phyloP scores from a whole-genome alignment of 2,329 filamentous ascomycete species.

The Colletotrichum ledebouriae region DNA sequence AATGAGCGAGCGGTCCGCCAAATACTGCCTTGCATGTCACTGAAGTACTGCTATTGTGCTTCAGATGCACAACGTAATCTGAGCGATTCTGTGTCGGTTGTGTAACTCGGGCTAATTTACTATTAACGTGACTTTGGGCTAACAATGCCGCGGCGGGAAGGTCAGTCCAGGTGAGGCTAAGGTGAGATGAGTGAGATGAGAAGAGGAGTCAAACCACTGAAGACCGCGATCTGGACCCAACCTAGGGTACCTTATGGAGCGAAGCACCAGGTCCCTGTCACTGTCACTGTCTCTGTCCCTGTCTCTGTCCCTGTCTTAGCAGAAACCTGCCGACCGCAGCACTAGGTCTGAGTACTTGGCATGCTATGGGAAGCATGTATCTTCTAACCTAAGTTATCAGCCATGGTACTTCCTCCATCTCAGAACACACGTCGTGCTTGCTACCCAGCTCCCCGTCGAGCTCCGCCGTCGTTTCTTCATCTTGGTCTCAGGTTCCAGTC shows the following conservation, averaged over 20 bases:
- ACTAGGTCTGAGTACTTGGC: conserved; percentile 15
- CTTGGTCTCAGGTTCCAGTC: conserved; percentile 14
- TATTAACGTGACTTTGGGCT: no score
- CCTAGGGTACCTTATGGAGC: no score
- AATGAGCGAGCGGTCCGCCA: no score
- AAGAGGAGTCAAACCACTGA: not conserved
- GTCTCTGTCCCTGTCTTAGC: conserved; percentile 8
- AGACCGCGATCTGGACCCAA: conserved; percentile 13
- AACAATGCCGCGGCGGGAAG: not conserved
- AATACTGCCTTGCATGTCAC: no score
- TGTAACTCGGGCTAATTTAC: not conserved
- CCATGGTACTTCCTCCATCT: not conserved
- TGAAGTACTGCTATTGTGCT: no score
- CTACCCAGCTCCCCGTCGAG: conserved; percentile 7
- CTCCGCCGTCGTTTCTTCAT: conserved; percentile 31
- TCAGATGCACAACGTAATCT: no score
- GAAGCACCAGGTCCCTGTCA: no score
- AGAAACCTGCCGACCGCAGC: conserved; percentile 29
- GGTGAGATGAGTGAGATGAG: conserved; percentile 10
- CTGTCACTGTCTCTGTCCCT: no score
- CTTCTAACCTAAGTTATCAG: not conserved
- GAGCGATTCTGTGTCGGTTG: no score
- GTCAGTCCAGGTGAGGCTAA: conserved; percentile 26
- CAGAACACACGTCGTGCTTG: not conserved
- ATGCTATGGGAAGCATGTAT: not conserved